A percentile compares a stretch with the other conserved stretches of the same genome.
phyloP scores from a whole-genome alignment of 2,329 filamentous ascomycete species.

The Xylariaceae sp. region DNA sequence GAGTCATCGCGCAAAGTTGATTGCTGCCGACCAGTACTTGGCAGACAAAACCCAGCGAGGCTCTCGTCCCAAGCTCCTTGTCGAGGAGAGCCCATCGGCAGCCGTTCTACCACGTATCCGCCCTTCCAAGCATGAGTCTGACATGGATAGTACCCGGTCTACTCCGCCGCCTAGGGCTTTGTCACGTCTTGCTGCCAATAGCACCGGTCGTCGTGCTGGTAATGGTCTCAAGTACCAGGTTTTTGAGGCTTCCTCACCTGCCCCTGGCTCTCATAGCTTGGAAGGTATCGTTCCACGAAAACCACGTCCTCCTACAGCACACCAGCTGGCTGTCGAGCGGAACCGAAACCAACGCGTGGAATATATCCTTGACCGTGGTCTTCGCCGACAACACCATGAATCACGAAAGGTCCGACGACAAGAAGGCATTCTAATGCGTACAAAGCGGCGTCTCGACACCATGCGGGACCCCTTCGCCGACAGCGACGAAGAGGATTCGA shows the following conservation, averaged over 20 bases:
- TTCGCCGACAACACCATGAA: conserved; percentile 62
- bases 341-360: conserved; percentile 78
- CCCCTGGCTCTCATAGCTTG: conserved; percentile 43
- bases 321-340: conserved; percentile 76
- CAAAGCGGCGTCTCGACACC: conserved; percentile 59
- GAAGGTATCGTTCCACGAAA: conserved; percentile 58
- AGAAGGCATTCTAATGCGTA: conserved; percentile 64
- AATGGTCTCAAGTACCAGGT: conserved; percentile 56
- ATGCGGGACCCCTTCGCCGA: conserved; percentile 56
- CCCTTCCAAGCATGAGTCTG: conserved; percentile 58
- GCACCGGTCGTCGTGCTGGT: conserved; percentile 40
- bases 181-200: conserved; percentile 33
- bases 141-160: conserved; percentile 49
- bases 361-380: conserved; percentile 71
- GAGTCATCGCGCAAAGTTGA: conserved; percentile 68
- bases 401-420: conserved; percentile 58
- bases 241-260: conserved; percentile 58
- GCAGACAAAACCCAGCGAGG: conserved; percentile 59
- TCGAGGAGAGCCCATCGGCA: conserved; percentile 50
- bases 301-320: conserved; percentile 71
- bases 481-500: conserved; percentile 55
- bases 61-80: conserved; percentile 32
- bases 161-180: conserved; percentile 46
- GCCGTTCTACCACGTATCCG: conserved; percentile 60
- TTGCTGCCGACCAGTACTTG: conserved; percentile 70